Evolutionary conservation across 2,329 filamentous ascomycete species (phyloP).

Genomic region (Botrytis porri): DNA sequence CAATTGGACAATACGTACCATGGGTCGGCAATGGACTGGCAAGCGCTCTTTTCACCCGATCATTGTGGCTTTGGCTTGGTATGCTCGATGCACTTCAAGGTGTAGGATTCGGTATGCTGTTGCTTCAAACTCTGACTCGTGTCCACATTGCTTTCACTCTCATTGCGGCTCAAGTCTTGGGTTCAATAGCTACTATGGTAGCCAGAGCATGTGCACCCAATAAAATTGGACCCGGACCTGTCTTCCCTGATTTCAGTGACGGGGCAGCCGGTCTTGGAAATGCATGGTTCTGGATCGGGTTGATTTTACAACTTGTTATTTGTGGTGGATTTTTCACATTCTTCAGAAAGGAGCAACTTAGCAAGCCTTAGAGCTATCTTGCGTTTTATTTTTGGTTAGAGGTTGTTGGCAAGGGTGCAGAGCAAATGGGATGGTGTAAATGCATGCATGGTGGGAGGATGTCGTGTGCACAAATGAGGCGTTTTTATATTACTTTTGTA

Average conservation of each 20-base stretch:
- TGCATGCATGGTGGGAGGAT: constrained; percentile 8
- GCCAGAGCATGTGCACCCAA: constrained; percentile 60
- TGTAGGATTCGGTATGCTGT: constrained; percentile 65
- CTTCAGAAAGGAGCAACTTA: constrained; percentile 57
- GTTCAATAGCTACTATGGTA: constrained; percentile 59
- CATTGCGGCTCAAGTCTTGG: constrained; percentile 59
- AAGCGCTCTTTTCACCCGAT: constrained; percentile 54
- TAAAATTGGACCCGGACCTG: constrained; percentile 56
- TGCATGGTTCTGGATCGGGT: constrained; percentile 46
- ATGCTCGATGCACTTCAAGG: constrained; percentile 63
- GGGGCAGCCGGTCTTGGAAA: constrained; percentile 12
- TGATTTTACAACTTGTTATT: constrained; percentile 56
- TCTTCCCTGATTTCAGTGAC: constrained; percentile 51
- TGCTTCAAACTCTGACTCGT: constrained; percentile 62
- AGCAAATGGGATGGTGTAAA: constrained; percentile 1
- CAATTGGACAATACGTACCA: constrained; percentile 59
- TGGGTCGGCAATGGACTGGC: constrained; percentile 53
- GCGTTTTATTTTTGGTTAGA: constrained; percentile 1
- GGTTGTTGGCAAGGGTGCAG: not conserved
- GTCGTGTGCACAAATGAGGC: constrained; percentile 7
- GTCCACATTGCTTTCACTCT: constrained; percentile 63
- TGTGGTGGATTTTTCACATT: constrained; percentile 56
- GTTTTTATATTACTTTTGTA: constrained; percentile 12
- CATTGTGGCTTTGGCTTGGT: constrained; percentile 66
- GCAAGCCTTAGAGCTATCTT: constrained; percentile 44